phyloP scores from a whole-genome alignment of 1,139 yeast genomes.

The Hyphopichia burtonii region DNA sequence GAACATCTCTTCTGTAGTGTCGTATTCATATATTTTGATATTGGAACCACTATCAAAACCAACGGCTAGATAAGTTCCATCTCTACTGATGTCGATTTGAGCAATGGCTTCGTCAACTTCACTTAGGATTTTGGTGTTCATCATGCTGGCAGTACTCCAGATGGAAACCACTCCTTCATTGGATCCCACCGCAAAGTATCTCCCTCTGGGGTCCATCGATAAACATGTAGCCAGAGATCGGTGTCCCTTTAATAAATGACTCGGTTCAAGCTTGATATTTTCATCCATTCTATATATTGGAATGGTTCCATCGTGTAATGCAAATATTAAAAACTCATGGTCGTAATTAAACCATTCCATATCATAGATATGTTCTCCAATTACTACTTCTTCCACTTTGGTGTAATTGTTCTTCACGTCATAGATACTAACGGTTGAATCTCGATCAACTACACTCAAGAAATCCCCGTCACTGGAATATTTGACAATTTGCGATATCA shows the following conservation, averaged over 20 bases:
- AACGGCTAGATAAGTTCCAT: constrained; percentile 46
- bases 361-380: constrained; percentile 34
- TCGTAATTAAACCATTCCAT: constrained; percentile 35
- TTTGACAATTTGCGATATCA: constrained; percentile 22
- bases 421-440: constrained; percentile 26
- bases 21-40: constrained; percentile 39
- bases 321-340: constrained; percentile 33
- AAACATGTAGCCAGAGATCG: constrained; percentile 53
- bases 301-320: constrained; percentile 38
- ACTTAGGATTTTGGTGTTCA: constrained; percentile 42
- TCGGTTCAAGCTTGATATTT: constrained; percentile 20
- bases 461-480: constrained; percentile 56
- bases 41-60: constrained; percentile 43
- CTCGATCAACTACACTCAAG: constrained; percentile 49
- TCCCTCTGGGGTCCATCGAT: constrained; percentile 59
- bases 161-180: constrained; percentile 68
- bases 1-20: constrained; percentile 26
- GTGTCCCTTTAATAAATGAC: constrained; percentile 41
- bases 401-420: constrained; percentile 25
- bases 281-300: constrained; percentile 22
- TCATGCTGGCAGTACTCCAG: constrained; percentile 53
- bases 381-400: constrained; percentile 20
- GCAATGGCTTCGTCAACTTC: constrained; percentile 51
- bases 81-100: constrained; percentile 41
- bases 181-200: constrained; percentile 57